A percentile compares a stretch with the other conserved stretches of the same genome.
Conservation (phyloP, 2,329 filamentous ascomycete genomes). For the Chrysosporium queenslandicum region DNA sequence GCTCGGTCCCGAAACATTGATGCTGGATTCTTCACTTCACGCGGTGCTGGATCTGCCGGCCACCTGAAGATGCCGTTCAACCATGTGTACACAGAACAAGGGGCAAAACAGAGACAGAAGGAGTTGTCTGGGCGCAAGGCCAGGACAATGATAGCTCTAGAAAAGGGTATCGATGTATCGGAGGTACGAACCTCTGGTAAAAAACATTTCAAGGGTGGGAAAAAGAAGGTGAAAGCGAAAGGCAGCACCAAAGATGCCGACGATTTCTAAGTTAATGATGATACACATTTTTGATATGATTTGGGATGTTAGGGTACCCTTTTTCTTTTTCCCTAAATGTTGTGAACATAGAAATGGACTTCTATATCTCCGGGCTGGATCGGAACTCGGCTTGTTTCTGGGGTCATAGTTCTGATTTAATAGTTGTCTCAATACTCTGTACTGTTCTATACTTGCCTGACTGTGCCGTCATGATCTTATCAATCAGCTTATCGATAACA, state of each 20-base stretch:
- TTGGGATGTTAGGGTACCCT: background rate
- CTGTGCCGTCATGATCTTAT: too few species aligned
- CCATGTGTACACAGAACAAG: slow-evolving; percentile 79
- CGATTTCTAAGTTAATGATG: slow-evolving; percentile 13
- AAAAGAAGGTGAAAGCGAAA: slow-evolving; percentile 27
- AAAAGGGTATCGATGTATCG: slow-evolving; percentile 72
- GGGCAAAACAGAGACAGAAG: slow-evolving; percentile 56
- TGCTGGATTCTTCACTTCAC: slow-evolving; percentile 73
- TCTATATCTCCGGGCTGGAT: background rate
- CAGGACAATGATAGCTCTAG: slow-evolving; percentile 64
- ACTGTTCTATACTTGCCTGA: too few species aligned
- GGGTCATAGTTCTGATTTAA: too few species aligned
- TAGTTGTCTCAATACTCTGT: too few species aligned
- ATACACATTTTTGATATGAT: background rate
- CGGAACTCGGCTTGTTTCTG: background rate
- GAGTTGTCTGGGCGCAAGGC: slow-evolving; percentile 74
- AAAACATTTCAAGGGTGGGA: slow-evolving; percentile 58
- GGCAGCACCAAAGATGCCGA: slow-evolving; percentile 15
- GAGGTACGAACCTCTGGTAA: slow-evolving; percentile 63
- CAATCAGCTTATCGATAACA: slow-evolving; percentile 8
- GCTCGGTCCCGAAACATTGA: slow-evolving; percentile 69
- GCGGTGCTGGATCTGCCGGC: slow-evolving; percentile 48
- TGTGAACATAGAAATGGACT: background rate
- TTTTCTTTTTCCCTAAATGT: background rate
- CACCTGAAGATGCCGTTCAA: slow-evolving; percentile 74